These are phyloP conservation scores for Inonotus obliquus DNA, from an alignment of 1,284 basidiomycete species.

Conservation along the genomic window DNA sequence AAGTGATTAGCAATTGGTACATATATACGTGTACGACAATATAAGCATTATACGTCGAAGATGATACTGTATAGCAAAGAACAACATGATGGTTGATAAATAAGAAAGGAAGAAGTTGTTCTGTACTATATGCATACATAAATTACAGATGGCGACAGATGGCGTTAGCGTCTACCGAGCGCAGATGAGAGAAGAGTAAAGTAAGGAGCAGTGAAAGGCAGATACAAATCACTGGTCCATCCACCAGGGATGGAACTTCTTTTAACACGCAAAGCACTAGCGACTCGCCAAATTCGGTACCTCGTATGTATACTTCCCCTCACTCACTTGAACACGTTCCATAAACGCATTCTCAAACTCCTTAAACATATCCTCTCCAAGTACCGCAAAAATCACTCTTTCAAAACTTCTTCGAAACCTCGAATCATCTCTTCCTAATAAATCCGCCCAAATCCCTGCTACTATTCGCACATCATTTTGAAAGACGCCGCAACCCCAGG, in stretches of 20 bases:
- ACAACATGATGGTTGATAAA: too few relatives aligned
- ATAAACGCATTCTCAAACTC: constrained; percentile 42
- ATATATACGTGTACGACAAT: too few relatives aligned
- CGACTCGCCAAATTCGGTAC: not conserved
- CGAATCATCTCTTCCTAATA: constrained; percentile 42
- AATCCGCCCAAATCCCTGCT: constrained; percentile 55
- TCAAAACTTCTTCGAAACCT: constrained; percentile 56
- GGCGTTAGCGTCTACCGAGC: too few relatives aligned
- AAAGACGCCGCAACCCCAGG: constrained; percentile 73
- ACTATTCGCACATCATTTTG: constrained; percentile 52
- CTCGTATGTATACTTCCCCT: constrained; percentile 4
- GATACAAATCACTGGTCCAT: not conserved
- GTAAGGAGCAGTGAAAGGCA: not conserved
- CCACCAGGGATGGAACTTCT: not conserved
- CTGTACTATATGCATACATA: too few relatives aligned
- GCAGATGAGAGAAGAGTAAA: not conserved
- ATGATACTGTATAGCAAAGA: too few relatives aligned
- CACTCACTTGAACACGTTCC: constrained; percentile 10
- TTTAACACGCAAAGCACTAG: not conserved
- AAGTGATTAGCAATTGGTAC: too few relatives aligned
- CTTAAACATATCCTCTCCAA: constrained; percentile 47
- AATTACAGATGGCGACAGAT: too few relatives aligned
- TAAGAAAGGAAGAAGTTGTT: too few relatives aligned
- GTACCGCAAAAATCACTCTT: constrained; percentile 57
- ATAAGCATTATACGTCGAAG: too few relatives aligned